These are phyloP conservation scores for Eutrema heterophyllum DNA, from an alignment of 345 rosid genomes.

Conservation along the genomic window DNA sequence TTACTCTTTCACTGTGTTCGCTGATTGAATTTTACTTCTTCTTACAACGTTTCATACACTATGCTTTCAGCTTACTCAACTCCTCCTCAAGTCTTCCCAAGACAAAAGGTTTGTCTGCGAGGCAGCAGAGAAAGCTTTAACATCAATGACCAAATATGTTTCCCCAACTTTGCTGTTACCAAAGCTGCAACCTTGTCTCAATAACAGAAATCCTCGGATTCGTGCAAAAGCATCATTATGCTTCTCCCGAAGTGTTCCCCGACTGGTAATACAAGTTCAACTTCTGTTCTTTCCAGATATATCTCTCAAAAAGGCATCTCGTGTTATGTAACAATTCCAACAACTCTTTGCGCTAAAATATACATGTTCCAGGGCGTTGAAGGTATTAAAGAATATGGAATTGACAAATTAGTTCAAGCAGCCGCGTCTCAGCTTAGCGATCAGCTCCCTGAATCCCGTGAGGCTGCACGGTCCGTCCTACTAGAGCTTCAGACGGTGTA, in stretches of 20 bases:
- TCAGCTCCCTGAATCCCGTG: conserved; percentile 94
- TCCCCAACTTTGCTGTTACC: conserved; percentile 63
- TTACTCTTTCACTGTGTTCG: neutral
- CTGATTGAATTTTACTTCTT: neutral
- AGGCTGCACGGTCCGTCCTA: conserved; percentile 84
- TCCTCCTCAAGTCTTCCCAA: conserved; percentile 92
- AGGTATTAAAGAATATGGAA: conserved; percentile 78
- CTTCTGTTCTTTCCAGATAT: neutral
- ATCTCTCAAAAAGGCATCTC: neutral
- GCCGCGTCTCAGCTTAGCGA: conserved; percentile 91
- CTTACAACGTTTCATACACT: neutral
- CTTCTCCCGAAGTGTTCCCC: conserved; percentile 76
- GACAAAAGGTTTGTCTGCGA: conserved; percentile 95
- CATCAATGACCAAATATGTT: conserved; percentile 64
- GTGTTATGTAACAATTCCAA: neutral
- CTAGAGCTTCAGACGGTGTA: conserved; percentile 72
- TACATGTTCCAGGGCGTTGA: conserved; percentile 59
- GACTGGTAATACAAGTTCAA: conserved; percentile 48
- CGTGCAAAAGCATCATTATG: conserved; percentile 91
- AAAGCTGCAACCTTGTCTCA: conserved; percentile 79
- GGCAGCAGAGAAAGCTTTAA: conserved; percentile 88
- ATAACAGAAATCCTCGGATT: conserved; percentile 81
- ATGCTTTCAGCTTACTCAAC: conserved; percentile 71
- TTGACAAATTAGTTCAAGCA: conserved; percentile 70
- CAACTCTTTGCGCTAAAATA: neutral